phyloP scores from a whole-genome alignment of 192 early-diverging fungal species.

The Dispira simplex region DNA sequence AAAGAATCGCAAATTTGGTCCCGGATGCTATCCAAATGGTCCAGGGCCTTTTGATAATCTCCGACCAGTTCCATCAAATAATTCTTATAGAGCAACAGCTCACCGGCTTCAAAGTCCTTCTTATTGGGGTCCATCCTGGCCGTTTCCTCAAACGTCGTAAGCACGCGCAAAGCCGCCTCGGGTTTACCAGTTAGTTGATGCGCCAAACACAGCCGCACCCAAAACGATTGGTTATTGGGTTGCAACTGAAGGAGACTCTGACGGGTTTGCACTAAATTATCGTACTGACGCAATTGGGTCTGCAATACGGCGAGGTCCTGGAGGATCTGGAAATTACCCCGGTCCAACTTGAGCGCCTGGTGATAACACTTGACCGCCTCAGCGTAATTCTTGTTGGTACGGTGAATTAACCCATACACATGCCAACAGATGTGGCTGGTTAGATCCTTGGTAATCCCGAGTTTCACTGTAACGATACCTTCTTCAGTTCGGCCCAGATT shows the following conservation, averaged over 20 bases:
- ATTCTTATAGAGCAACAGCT: constrained; percentile 79
- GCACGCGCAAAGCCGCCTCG: constrained; percentile 56
- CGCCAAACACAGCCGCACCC: constrained; percentile 73
- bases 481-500: constrained; percentile 86
- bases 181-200: constrained; percentile 67
- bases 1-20: constrained; percentile 56
- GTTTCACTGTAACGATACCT: constrained; percentile 71
- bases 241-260: constrained; percentile 48
- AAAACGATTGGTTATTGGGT: constrained; percentile 53
- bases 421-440: constrained; percentile 96
- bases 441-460: constrained; percentile 64
- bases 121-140: too few relatives aligned
- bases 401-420: constrained; percentile 83
- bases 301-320: constrained; percentile 78
- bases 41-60: constrained; percentile 55
- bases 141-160: constrained; percentile 49
- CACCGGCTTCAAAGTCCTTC: constrained; percentile 54
- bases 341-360: constrained; percentile 69
- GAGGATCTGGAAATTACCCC: constrained; percentile 86
- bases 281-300: constrained; percentile 75
- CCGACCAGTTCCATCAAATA: constrained; percentile 71
- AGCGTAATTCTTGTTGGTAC: constrained; percentile 82
- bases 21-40: constrained; percentile 60
- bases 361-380: constrained; percentile 87
- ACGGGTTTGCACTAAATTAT: constrained; percentile 60